These are phyloP conservation scores for Papiliotrema fonsecae DNA, from an alignment of 1,284 basidiomycete species.

Conservation along the genomic window DNA sequence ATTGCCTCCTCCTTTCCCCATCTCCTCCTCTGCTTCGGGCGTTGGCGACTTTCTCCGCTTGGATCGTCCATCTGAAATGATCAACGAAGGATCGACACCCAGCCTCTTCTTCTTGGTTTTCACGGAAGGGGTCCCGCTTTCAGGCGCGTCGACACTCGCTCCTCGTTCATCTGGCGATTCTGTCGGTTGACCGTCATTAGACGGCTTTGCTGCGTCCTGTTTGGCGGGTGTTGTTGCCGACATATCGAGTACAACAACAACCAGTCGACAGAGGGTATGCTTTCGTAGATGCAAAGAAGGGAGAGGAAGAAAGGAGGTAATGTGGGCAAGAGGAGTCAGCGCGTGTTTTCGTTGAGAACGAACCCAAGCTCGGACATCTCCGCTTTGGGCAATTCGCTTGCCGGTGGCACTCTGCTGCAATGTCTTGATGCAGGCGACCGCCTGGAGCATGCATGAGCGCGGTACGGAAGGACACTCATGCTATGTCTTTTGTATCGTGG, in stretches of 20 bases:
- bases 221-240: background rate
- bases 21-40: constrained; percentile 13
- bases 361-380: background rate
- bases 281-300: too few relatives aligned
- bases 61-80: constrained; percentile 23
- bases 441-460: too few relatives aligned
- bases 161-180: background rate
- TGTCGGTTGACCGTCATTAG: too few relatives aligned
- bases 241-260: background rate
- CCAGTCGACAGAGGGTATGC: background rate
- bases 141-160: background rate
- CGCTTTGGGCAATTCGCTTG: background rate
- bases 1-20: constrained; percentile 1
- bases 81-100: constrained; percentile 28
- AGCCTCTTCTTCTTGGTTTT: background rate
- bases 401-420: background rate
- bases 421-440: too few relatives aligned
- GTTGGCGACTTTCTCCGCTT: constrained; percentile 24
- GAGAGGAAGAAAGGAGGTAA: background rate
- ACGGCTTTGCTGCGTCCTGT: too few relatives aligned
- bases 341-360: background rate
- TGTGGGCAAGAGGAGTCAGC: background rate
- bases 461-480: too few relatives aligned
- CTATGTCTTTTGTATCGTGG: too few relatives aligned
- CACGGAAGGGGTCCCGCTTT: too few relatives aligned